phyloP scores from a whole-genome alignment of 345 rosid genomes.

The Acer yangbiense region DNA sequence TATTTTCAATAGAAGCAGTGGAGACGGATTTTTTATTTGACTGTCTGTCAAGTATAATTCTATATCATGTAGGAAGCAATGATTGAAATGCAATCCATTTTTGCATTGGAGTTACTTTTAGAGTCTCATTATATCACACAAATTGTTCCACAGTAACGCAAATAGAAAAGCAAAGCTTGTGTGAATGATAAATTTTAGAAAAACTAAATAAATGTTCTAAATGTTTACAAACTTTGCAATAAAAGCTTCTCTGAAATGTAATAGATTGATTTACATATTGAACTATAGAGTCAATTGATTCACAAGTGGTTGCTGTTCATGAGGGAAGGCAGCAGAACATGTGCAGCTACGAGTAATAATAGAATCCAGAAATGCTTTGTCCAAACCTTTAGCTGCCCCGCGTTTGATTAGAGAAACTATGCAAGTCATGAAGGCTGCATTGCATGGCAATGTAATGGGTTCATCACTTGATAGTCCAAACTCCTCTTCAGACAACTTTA shows the following conservation, averaged over 20 bases:
- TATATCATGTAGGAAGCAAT: too few species aligned
- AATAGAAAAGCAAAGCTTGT: background rate
- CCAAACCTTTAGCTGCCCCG: slow-evolving; percentile 1
- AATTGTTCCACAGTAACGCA: background rate
- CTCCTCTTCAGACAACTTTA: slow-evolving; percentile 35
- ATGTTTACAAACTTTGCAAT: background rate
- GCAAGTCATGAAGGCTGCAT: slow-evolving; percentile 28
- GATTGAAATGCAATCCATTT: too few species aligned
- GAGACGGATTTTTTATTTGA: too few species aligned
- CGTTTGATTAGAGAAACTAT: slow-evolving; percentile 19
- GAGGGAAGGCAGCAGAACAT: slow-evolving; percentile 6
- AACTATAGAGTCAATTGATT: background rate
- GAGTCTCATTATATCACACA: background rate
- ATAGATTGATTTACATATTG: background rate
- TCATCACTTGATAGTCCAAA: slow-evolving; percentile 31
- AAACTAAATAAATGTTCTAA: too few species aligned
- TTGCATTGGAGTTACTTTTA: too few species aligned
- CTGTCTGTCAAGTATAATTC: too few species aligned
- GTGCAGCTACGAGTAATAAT: slow-evolving; percentile 12
- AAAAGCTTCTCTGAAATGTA: background rate
- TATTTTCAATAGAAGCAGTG: too few species aligned
- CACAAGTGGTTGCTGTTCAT: slow-evolving; percentile 10
- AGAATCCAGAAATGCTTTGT: slow-evolving; percentile 26
- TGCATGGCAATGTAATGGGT: slow-evolving; percentile 33
- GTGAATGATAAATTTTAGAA: background rate